A percentile compares a stretch with the other conserved stretches of the same genome.
These are phyloP conservation scores for Chloris gayana DNA, from an alignment of 176 grass and related monocot species.

Conservation along the genomic window DNA sequence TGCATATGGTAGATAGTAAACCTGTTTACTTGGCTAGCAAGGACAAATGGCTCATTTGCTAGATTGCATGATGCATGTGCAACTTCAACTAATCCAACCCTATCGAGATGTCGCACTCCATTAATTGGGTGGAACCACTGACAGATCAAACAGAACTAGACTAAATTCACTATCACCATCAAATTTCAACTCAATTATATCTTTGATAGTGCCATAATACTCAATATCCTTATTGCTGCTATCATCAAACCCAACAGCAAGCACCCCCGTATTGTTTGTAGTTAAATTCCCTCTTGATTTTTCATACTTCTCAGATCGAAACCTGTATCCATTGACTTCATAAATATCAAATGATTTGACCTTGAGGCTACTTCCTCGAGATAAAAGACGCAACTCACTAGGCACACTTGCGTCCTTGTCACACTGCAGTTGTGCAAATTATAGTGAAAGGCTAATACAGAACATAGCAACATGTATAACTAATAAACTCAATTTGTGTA, in stretches of 20 bases:
- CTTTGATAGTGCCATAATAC: neutral
- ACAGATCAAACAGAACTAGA: neutral
- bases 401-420: too few relatives aligned
- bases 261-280: neutral
- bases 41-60: neutral
- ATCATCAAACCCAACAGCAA: neutral
- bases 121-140: too few relatives aligned
- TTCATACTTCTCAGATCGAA: conserved; percentile 23
- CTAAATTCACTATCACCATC: neutral
- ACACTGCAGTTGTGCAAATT: too few relatives aligned
- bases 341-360: conserved; percentile 32
- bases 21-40: neutral
- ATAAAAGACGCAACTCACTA: neutral
- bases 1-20: neutral
- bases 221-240: neutral
- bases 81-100: neutral
- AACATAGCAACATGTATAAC: too few relatives aligned
- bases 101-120: neutral
- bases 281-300: neutral
- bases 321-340: conserved; percentile 19
- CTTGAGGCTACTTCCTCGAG: neutral
- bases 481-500: too few relatives aligned
- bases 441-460: too few relatives aligned
- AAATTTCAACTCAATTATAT: neutral
- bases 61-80: neutral